These are phyloP conservation scores for Tetradesmus lagerheimii DNA, from an alignment of 139 green algal species.

Conservation along the genomic window DNA sequence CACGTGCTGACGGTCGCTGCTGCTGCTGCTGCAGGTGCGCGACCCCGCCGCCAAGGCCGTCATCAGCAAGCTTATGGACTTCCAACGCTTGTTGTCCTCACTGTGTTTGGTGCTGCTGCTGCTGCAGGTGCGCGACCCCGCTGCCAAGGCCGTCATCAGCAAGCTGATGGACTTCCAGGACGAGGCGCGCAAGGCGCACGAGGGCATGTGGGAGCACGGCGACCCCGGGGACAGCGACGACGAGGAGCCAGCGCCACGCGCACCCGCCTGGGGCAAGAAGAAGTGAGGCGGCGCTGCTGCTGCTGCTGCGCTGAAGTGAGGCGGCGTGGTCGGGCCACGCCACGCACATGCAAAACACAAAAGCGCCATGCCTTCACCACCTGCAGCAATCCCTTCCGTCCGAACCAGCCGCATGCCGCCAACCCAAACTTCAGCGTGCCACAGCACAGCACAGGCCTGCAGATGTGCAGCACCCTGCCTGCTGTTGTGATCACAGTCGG, in stretches of 20 bases:
- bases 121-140: conserved; percentile 27
- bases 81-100: conserved; percentile 34
- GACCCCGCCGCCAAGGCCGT: conserved; percentile 24
- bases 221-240: conserved; percentile 88
- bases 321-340: not conserved
- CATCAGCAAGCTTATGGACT: conserved; percentile 66
- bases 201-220: conserved; percentile 90
- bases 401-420: too few relatives aligned
- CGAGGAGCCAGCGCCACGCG: conserved; percentile 49
- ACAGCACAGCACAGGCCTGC: too few relatives aligned
- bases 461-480: too few relatives aligned
- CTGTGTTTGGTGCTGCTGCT: not conserved
- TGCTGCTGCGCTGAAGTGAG: not conserved
- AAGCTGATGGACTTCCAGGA: conserved; percentile 75
- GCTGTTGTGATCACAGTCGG: not conserved
- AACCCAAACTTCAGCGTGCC: too few relatives aligned
- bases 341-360: too few relatives aligned
- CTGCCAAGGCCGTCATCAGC: conserved; percentile 40
- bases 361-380: too few relatives aligned
- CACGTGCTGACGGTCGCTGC: not conserved
- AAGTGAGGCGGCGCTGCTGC: not conserved
- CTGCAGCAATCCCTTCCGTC: too few relatives aligned
- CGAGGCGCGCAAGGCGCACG: conserved; percentile 68
- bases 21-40: conserved; percentile 11
- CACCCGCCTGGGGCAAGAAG: conserved; percentile 13